Percentiles rank a stretch among this genome's conserved stretches.
Conservation (phyloP, 805 yeast genomes). For the Helenozyma rhizophorensis region DNA sequence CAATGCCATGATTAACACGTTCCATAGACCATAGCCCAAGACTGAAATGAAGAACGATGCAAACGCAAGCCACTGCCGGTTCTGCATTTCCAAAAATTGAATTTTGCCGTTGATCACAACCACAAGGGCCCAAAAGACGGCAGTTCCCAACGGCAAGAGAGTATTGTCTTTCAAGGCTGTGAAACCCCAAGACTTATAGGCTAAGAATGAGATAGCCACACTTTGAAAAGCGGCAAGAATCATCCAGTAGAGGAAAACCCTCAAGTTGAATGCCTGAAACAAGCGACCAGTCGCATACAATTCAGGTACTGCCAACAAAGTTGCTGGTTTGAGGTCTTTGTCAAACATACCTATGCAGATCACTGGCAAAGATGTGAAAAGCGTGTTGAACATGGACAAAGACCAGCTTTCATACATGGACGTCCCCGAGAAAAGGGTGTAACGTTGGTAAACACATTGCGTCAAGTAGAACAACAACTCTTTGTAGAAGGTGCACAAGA, state of each 20-base stretch:
- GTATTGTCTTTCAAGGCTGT: constrained; percentile 67
- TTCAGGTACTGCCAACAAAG: constrained; percentile 88
- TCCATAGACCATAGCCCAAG: constrained; percentile 86
- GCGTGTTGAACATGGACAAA: constrained; percentile 91
- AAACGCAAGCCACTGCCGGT: constrained; percentile 62
- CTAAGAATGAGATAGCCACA: constrained; percentile 61
- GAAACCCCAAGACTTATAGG: constrained; percentile 68
- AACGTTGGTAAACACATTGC: constrained; percentile 82
- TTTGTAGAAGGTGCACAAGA: constrained; percentile 90
- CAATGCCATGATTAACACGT: constrained; percentile 67
- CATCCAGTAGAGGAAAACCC: constrained; percentile 74
- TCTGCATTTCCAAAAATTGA: constrained; percentile 76
- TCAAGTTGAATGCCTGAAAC: constrained; percentile 68
- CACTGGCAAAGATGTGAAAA: constrained; percentile 91
- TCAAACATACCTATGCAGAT: constrained; percentile 93
- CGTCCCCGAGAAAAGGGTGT: constrained; percentile 86
- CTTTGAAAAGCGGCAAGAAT: constrained; percentile 69
- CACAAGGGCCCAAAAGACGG: constrained; percentile 68
- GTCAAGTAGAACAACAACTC: constrained; percentile 86
- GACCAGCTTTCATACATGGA: constrained; percentile 96
- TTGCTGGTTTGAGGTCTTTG: constrained; percentile 82
- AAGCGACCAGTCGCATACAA: constrained; percentile 73
- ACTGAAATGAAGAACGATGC: constrained; percentile 66
- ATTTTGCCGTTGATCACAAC: constrained; percentile 72
- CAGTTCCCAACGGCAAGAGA: constrained; percentile 75